Conservation (phyloP, 2,329 filamentous ascomycete genomes). For the Aspergillus piperis region DNA sequence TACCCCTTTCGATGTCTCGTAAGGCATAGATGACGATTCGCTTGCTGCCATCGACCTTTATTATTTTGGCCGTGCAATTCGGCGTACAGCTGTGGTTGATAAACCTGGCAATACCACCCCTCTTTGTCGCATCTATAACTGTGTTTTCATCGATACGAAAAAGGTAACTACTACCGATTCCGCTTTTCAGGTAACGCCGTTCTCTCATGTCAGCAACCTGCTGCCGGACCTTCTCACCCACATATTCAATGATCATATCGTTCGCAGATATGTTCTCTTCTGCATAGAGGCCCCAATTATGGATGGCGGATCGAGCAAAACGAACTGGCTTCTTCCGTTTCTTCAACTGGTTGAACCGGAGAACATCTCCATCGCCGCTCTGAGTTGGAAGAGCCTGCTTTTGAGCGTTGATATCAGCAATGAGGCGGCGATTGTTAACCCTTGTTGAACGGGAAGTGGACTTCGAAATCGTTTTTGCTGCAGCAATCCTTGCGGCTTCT, state of each 20-base stretch:
- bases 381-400: constrained; percentile 73
- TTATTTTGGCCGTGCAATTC: constrained; percentile 99
- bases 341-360: constrained; percentile 98
- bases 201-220: constrained; percentile 97
- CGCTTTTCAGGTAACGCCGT: constrained; percentile 87
- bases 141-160: constrained; percentile 98
- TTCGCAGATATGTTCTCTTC: constrained; percentile 97
- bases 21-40: constrained; percentile 98
- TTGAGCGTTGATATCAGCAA: constrained; percentile 93
- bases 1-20: constrained; percentile 92
- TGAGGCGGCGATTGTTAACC: constrained; percentile 90
- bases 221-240: constrained; percentile 94
- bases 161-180: constrained; percentile 94
- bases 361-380: constrained; percentile 79
- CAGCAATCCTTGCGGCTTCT: constrained; percentile 70
- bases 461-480: constrained; percentile 79
- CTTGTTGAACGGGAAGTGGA: constrained; percentile 91
- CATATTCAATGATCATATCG: constrained; percentile 99
- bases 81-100: constrained; percentile 98
- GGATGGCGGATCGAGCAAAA: constrained; percentile 95
- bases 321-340: constrained; percentile 99
- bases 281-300: constrained; percentile 97
- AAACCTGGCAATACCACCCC: constrained; percentile 95
- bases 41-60: constrained; percentile 97
- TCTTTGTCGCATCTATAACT: constrained; percentile 97